Evolutionary conservation across 306 rosid species (phyloP).

Genomic region (Carpinus viminea): DNA sequence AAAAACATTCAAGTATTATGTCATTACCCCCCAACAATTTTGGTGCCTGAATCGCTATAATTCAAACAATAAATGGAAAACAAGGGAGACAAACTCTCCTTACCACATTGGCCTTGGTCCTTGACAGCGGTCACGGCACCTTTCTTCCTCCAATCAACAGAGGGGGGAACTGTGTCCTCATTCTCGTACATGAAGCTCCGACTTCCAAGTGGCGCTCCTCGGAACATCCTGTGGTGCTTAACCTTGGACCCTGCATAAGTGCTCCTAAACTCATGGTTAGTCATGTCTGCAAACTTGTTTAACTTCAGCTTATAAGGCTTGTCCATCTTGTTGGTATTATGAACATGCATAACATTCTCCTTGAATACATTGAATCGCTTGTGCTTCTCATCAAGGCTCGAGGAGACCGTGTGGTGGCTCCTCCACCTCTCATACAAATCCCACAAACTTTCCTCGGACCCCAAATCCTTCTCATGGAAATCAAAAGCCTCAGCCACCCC

Average conservation of each 20-base stretch:
- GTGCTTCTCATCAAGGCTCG: slow-evolving; percentile 39
- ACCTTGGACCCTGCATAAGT: slow-evolving; percentile 46
- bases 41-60: too few species aligned
- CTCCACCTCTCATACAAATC: slow-evolving; percentile 55
- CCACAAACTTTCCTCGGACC: slow-evolving; percentile 42
- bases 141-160: slow-evolving; percentile 56
- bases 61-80: not conserved
- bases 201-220: slow-evolving; percentile 32
- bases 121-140: slow-evolving; percentile 48
- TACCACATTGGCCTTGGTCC: slow-evolving; percentile 61
- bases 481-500: slow-evolving; percentile 28
- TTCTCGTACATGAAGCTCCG: slow-evolving; percentile 40
- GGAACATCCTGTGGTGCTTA: slow-evolving; percentile 48
- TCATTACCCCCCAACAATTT: too few species aligned
- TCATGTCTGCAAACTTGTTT: slow-evolving; percentile 58
- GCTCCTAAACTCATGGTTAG: slow-evolving; percentile 49
- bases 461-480: slow-evolving; percentile 40
- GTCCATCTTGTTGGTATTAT: slow-evolving; percentile 41
- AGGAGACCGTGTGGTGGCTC: slow-evolving; percentile 51
- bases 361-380: slow-evolving; percentile 56
- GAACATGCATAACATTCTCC: slow-evolving; percentile 49
- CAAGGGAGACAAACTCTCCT: not conserved
- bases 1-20: not conserved
- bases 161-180: slow-evolving; percentile 25
- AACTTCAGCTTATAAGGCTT: slow-evolving; percentile 58